A percentile compares a stretch with the other conserved stretches of the same genome.
These are phyloP conservation scores for Boletus rex-veris DNA, from an alignment of 768 basidiomycete species.

Conservation along the genomic window DNA sequence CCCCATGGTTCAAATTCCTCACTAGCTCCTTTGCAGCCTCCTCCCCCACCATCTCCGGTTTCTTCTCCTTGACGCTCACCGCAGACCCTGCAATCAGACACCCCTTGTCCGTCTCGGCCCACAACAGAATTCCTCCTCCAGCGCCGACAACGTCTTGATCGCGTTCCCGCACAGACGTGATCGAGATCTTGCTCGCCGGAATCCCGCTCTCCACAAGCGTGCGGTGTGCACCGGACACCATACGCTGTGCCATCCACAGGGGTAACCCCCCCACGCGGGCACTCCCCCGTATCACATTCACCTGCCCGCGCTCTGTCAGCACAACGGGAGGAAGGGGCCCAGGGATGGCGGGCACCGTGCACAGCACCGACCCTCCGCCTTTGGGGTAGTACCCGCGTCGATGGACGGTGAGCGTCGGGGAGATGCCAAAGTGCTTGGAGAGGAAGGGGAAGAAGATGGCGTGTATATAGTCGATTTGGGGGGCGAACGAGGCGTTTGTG, in stretches of 20 bases:
- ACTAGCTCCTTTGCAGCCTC: conserved; percentile 60
- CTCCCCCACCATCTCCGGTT: conserved; percentile 48
- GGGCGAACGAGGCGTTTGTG: conserved; percentile 68
- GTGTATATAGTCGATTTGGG: conserved; percentile 72
- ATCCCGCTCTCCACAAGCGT: conserved; percentile 40
- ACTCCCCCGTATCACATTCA: conserved; percentile 50
- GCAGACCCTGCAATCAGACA: conserved; percentile 69
- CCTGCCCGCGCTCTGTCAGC: conserved; percentile 54
- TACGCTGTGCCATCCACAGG: conserved; percentile 47
- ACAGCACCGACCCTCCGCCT: conserved; percentile 62
- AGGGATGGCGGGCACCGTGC: conserved; percentile 35
- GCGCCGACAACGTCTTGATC: conserved; percentile 48
- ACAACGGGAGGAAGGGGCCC: conserved; percentile 44
- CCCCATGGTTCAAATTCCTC: conserved; percentile 56
- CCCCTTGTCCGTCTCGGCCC: conserved; percentile 69
- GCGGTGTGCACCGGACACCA: conserved; percentile 52
- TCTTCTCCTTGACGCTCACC: conserved; percentile 49
- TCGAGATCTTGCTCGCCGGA: conserved; percentile 16
- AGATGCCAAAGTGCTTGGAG: conserved; percentile 47
- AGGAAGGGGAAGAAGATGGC: conserved; percentile 70
- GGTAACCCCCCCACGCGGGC: conserved; percentile 72
- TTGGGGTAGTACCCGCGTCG: conserved; percentile 70
- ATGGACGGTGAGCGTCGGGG: conserved; percentile 43
- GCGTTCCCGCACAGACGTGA: conserved; percentile 47
- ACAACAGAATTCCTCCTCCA: conserved; percentile 70